phyloP scores from a whole-genome alignment of 1,284 basidiomycete genomes.

The Microbotryomycetes sp. region DNA sequence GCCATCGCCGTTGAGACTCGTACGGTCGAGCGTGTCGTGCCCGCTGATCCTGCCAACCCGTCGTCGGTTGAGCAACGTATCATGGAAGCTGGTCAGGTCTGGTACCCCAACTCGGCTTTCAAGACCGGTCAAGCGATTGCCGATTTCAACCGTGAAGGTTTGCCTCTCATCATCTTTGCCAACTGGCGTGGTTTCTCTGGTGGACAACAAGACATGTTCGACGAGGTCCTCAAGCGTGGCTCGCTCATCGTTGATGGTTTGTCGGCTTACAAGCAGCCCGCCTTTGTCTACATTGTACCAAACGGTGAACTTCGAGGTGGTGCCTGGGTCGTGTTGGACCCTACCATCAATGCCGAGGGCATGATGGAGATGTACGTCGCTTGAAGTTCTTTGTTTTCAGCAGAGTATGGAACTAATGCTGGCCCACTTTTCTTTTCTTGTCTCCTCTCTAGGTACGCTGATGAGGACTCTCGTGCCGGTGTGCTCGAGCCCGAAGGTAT shows the following conservation, averaged over 20 bases:
- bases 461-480: constrained; percentile 90
- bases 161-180: constrained; percentile 96
- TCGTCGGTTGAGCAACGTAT: constrained; percentile 95
- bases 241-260: constrained; percentile 88
- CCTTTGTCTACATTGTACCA: constrained; percentile 97
- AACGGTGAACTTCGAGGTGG: constrained; percentile 98
- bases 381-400: not conserved
- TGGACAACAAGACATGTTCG: constrained; percentile 92
- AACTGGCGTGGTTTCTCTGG: constrained; percentile 99
- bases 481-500: constrained; percentile 97
- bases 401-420: not conserved
- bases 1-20: constrained; percentile 98
- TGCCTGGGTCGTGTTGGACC: constrained; percentile 98
- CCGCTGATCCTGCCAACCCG: constrained; percentile 98
- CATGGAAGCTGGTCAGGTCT: constrained; percentile 98
- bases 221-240: constrained; percentile 42
- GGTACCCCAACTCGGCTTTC: constrained; percentile 99
- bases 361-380: constrained; percentile 92
- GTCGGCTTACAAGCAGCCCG: constrained; percentile 94
- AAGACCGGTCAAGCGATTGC: constrained; percentile 99
- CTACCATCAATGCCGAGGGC: constrained; percentile 83
- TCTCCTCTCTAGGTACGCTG: constrained; percentile 51
- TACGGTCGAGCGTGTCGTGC: constrained; percentile 92
- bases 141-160: constrained; percentile 94
- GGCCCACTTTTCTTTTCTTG: not conserved